Percentiles rank a stretch among this genome's conserved stretches.
phyloP scores from a whole-genome alignment of 2,329 filamentous ascomycete genomes.

The Botrytis sinoallii region DNA sequence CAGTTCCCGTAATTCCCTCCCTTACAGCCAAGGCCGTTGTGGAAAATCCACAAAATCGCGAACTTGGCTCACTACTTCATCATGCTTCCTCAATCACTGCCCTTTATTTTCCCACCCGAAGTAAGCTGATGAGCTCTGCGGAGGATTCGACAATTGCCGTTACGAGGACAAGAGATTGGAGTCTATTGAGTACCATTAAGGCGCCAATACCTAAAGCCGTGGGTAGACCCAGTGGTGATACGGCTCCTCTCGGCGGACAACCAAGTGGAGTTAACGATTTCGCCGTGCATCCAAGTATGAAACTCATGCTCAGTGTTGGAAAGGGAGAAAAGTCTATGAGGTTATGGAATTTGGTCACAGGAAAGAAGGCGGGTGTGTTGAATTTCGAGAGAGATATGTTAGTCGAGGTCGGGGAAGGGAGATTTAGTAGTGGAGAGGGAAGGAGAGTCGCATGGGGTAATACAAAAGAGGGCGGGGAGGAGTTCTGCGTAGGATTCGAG shows the following conservation, averaged over 20 bases:
- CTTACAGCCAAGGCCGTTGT: slow-evolving; percentile 70
- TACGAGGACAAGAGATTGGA: slow-evolving; percentile 85
- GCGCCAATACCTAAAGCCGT: slow-evolving; percentile 77
- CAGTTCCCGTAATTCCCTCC: slow-evolving; percentile 59
- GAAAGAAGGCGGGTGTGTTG: slow-evolving; percentile 89
- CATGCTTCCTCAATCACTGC: slow-evolving; percentile 79
- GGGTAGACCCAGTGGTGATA: slow-evolving; percentile 85
- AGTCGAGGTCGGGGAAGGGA: slow-evolving; percentile 70
- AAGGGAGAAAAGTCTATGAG: slow-evolving; percentile 89
- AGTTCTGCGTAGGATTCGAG: slow-evolving; percentile 89
- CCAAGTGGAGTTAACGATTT: slow-evolving; percentile 93
- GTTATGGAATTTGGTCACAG: slow-evolving; percentile 94
- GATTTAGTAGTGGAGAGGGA: slow-evolving; percentile 77
- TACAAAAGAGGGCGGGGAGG: slow-evolving; percentile 64
- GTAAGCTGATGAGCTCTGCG: slow-evolving; percentile 81
- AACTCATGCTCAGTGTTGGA: slow-evolving; percentile 90
- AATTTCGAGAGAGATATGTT: slow-evolving; percentile 77
- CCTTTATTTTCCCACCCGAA: slow-evolving; percentile 77
- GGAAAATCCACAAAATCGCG: slow-evolving; percentile 83
- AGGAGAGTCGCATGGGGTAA: slow-evolving; percentile 76
- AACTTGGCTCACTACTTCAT: slow-evolving; percentile 82
- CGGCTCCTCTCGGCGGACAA: slow-evolving; percentile 73
- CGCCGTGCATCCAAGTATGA: slow-evolving; percentile 92
- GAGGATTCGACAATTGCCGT: slow-evolving; percentile 93
- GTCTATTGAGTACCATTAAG: slow-evolving; percentile 81